These are phyloP conservation scores for Calonectria ilicicola DNA, from an alignment of 2,329 filamentous ascomycete genomes.

Conservation along the genomic window DNA sequence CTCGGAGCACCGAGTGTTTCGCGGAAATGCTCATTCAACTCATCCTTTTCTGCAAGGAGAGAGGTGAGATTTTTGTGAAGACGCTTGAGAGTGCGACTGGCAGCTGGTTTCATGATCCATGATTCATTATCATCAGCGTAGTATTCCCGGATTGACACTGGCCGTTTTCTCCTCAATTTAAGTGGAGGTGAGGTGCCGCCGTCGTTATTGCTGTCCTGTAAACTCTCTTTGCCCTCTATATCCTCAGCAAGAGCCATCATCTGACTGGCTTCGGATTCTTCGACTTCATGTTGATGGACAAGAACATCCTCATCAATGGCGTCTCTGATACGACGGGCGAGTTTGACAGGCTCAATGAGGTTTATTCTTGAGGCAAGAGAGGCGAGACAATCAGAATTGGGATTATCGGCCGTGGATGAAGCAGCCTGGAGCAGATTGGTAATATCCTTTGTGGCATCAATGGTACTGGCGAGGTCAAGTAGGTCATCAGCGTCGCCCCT, in stretches of 20 bases:
- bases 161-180: slow-evolving; percentile 62
- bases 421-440: slow-evolving; percentile 57
- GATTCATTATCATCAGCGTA: slow-evolving; percentile 71
- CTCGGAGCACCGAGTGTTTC: slow-evolving; percentile 70
- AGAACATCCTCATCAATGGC: slow-evolving; percentile 95
- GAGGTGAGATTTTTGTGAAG: slow-evolving; percentile 77
- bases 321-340: slow-evolving; percentile 78
- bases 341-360: slow-evolving; percentile 73
- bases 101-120: slow-evolving; percentile 76
- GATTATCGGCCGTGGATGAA: slow-evolving; percentile 21
- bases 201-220: slow-evolving; percentile 64
- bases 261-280: slow-evolving; percentile 77
- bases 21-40: slow-evolving; percentile 72
- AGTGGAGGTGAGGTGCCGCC: slow-evolving; percentile 60
- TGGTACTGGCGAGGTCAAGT: slow-evolving; percentile 83
- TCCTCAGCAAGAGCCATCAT: slow-evolving; percentile 81
- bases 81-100: slow-evolving; percentile 72
- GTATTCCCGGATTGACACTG: slow-evolving; percentile 63
- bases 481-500: slow-evolving; percentile 94
- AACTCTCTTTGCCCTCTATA: slow-evolving; percentile 75
- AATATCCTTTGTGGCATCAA: slow-evolving; percentile 79
- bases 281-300: slow-evolving; percentile 80
- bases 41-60: slow-evolving; percentile 70
- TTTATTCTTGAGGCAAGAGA: slow-evolving; percentile 69
- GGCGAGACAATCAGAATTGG: slow-evolving; percentile 52